A percentile compares a stretch with the other conserved stretches of the same genome.
Conservation (phyloP, 305 asterid genomes). For the Coffea humblotiana region DNA sequence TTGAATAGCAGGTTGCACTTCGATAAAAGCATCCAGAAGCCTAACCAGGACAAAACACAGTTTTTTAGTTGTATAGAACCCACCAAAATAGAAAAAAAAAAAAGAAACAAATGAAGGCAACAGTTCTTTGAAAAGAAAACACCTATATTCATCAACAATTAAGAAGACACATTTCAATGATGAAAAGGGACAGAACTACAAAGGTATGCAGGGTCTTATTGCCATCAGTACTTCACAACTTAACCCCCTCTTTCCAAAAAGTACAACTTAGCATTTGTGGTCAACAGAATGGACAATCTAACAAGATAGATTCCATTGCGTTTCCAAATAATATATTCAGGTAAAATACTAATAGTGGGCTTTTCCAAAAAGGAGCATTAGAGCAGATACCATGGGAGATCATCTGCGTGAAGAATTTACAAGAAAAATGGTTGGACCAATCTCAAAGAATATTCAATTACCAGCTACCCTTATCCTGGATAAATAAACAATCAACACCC, state of each 20-base stretch:
- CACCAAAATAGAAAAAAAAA: neutral
- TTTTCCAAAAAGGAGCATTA: neutral
- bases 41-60: constrained; percentile 32
- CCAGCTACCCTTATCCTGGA: neutral
- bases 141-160: neutral
- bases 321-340: neutral
- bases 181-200: neutral
- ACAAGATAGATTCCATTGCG: neutral
- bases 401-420: neutral
- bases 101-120: neutral
- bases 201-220: neutral
- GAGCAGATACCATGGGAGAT: neutral
- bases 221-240: neutral
- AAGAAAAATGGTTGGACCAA: neutral
- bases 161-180: neutral
- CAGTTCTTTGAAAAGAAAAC: neutral
- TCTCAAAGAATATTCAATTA: neutral
- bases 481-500: neutral
- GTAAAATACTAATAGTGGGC: neutral
- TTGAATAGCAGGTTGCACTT: constrained; percentile 45
- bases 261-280: neutral
- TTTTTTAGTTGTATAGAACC: constrained; percentile 15
- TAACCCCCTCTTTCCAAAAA: neutral
- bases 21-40: constrained; percentile 51
- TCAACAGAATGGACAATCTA: neutral